Evolutionary conservation across 169 alveolate genomes (phyloP).

Genomic region (Eimeria acervulina): DNA sequence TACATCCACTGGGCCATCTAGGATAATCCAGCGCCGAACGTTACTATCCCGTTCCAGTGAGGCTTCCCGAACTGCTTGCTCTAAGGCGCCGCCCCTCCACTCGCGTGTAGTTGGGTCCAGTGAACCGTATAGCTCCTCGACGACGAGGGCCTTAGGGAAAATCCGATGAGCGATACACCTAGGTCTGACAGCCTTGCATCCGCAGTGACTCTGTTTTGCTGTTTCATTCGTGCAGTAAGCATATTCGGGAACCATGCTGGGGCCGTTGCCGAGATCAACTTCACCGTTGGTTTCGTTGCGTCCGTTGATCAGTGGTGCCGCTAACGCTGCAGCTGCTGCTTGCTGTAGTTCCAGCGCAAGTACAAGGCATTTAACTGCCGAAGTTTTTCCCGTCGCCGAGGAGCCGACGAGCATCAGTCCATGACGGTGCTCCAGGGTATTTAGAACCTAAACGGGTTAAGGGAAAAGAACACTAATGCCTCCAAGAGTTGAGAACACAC

Average conservation of each 20-base stretch:
- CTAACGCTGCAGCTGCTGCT: constrained; percentile 46
- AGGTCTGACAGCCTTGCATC: constrained; percentile 17
- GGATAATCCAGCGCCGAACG: constrained; percentile 95
- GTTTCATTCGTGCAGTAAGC: background rate
- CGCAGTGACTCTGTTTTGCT: background rate
- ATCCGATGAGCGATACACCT: constrained; percentile 33
- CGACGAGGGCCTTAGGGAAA: constrained; percentile 59
- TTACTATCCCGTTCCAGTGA: constrained; percentile 85
- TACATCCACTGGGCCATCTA: constrained; percentile 99
- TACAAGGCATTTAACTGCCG: constrained; percentile 89
- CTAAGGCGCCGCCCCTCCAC: constrained; percentile 95
- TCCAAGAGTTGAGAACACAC: background rate
- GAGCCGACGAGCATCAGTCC: constrained; percentile 96
- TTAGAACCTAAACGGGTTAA: constrained; percentile 90
- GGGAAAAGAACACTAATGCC: background rate
- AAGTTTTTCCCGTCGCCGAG: constrained; percentile 93
- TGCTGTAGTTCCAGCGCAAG: constrained; percentile 84
- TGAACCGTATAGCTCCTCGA: constrained; percentile 94
- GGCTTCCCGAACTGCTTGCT: constrained; percentile 91
- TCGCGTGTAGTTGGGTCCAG: constrained; percentile 93
- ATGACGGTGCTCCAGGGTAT: constrained; percentile 95
- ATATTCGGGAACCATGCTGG: constrained; percentile 92
- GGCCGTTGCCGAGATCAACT: constrained; percentile 94
- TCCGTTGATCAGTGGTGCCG: background rate
- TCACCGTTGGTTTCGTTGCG: constrained; percentile 86